Conservation (phyloP, 805 yeast species). For the Wickerhamiella sorbophila region DNA sequence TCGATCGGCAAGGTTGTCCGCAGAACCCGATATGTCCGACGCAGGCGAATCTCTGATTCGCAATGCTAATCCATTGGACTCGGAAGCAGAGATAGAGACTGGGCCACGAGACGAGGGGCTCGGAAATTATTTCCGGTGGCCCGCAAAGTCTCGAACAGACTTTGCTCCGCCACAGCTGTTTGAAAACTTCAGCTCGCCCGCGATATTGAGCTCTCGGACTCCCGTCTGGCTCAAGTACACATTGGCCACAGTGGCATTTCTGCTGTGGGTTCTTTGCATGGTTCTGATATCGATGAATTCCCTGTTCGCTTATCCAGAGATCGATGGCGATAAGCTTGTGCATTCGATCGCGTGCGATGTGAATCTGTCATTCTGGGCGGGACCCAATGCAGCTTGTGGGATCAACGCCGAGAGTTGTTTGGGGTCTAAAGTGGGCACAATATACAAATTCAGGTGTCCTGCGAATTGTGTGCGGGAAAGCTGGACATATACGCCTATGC, state of each 20-base stretch:
- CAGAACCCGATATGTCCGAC: too few relatives aligned
- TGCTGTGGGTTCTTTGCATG: constrained; percentile 15
- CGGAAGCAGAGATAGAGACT: too few relatives aligned
- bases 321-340: constrained; percentile 11
- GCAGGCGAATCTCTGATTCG: too few relatives aligned
- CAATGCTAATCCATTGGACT: too few relatives aligned
- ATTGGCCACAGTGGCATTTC: constrained; percentile 7
- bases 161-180: too few relatives aligned
- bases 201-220: too few relatives aligned
- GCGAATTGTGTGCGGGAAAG: constrained; percentile 73
- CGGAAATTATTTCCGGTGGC: too few relatives aligned
- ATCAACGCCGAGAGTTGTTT: constrained; percentile 47
- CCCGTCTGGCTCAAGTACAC: constrained; percentile 8
- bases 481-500: constrained; percentile 57
- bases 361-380: constrained; percentile 44
- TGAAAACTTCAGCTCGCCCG: too few relatives aligned
- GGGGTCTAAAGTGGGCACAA: constrained; percentile 26
- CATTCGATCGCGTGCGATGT: background rate
- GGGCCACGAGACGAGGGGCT: too few relatives aligned
- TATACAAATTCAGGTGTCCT: constrained; percentile 61
- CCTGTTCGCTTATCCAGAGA: constrained; percentile 14
- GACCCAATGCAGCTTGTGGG: constrained; percentile 68
- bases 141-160: too few relatives aligned
- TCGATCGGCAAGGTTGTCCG: too few relatives aligned
- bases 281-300: constrained; percentile 12